These are phyloP conservation scores for Fraxinus xanthoxyloides DNA, from an alignment of 305 asterid genomes.

Conservation along the genomic window DNA sequence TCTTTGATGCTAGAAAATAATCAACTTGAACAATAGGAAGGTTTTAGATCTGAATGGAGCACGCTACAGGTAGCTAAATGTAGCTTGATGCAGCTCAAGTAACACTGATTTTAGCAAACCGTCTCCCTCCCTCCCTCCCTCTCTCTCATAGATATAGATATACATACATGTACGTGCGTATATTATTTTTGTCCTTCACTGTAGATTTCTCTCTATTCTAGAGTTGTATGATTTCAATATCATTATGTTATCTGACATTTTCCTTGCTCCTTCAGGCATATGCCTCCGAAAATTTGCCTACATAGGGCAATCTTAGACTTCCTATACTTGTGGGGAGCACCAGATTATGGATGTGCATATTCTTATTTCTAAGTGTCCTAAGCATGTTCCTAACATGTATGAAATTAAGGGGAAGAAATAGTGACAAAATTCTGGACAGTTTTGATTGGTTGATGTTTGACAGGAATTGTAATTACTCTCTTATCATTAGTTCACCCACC, in stretches of 20 bases:
- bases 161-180: neutral
- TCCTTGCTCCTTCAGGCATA: neutral
- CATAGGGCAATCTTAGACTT: neutral
- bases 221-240: neutral
- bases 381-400: neutral
- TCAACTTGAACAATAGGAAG: neutral
- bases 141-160: no score
- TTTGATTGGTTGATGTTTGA: neutral
- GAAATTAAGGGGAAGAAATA: neutral
- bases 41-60: neutral
- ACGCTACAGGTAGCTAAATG: neutral
- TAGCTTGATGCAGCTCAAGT: neutral
- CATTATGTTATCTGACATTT: neutral
- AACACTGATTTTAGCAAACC: neutral
- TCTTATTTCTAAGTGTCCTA: neutral
- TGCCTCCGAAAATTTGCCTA: neutral
- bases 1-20: neutral
- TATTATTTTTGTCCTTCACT: neutral
- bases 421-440: neutral
- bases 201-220: neutral
- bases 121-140: no score
- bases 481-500: neutral
- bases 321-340: neutral
- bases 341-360: neutral
- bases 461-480: neutral